Conservation (phyloP, 2,329 filamentous ascomycete species). For the Penicillium sp. region DNA sequence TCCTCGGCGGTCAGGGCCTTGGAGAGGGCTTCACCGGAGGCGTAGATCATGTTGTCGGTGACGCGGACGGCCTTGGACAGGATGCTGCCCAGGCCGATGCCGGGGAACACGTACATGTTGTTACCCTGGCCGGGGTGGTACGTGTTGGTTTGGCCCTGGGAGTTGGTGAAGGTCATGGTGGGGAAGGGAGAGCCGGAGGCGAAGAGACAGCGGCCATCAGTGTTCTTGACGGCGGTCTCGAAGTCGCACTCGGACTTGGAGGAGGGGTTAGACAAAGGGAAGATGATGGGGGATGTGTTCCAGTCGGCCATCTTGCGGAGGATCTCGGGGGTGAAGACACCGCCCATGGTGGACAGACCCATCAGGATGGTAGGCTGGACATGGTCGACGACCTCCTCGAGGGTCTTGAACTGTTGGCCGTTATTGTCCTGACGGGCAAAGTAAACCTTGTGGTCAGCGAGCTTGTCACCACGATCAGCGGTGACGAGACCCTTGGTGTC, state of each 20-base stretch:
- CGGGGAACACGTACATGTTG: conserved; percentile 92
- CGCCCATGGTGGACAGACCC: conserved; percentile 89
- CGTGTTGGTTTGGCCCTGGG: conserved; percentile 56
- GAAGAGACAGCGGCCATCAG: conserved; percentile 85
- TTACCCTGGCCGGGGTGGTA: conserved; percentile 76
- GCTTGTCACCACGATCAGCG: conserved; percentile 82
- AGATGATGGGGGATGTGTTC: conserved; percentile 81
- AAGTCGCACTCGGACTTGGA: conserved; percentile 98
- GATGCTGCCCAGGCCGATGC: conserved; percentile 88
- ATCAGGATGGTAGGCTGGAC: conserved; percentile 93
- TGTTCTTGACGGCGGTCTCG: conserved; percentile 86
- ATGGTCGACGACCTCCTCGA: conserved; percentile 89
- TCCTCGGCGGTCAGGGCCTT: conserved; percentile 76
- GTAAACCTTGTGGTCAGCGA: conserved; percentile 80
- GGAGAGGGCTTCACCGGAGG: conserved; percentile 75
- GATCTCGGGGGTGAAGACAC: conserved; percentile 85
- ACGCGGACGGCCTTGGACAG: conserved; percentile 80
- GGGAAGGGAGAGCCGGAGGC: conserved; percentile 92
- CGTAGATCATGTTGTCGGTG: conserved; percentile 96
- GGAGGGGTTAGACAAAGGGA: conserved; percentile 93
- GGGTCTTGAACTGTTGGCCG: conserved; percentile 64
- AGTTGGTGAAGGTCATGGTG: conserved; percentile 61
- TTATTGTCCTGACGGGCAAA: conserved; percentile 63
- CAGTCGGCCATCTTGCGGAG: conserved; percentile 59
- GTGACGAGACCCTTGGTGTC: conserved; percentile 96